Conservation (phyloP, 805 yeast genomes). For the Barnettozyma vustinii region DNA sequence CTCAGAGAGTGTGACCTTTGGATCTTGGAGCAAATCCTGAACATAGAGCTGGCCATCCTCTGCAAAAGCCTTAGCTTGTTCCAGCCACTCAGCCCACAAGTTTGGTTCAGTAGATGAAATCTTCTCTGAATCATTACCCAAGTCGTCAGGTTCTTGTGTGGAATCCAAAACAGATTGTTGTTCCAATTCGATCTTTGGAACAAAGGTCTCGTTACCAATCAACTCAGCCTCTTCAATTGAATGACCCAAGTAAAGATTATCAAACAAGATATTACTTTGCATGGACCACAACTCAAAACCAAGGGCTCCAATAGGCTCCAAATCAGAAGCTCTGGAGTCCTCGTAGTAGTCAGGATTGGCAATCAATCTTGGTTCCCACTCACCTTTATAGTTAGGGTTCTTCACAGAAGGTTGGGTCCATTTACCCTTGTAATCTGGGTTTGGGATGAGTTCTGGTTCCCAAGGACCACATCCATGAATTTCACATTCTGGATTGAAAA, state of each 20-base stretch:
- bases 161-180: slow-evolving; percentile 34
- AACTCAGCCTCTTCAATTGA: slow-evolving; percentile 78
- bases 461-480: slow-evolving; percentile 77
- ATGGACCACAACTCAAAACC: slow-evolving; percentile 92
- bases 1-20: slow-evolving; percentile 36
- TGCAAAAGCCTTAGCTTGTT: background rate
- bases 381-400: slow-evolving; percentile 78
- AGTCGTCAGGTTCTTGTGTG: slow-evolving; percentile 29
- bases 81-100: background rate
- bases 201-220: slow-evolving; percentile 73
- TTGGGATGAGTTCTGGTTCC: slow-evolving; percentile 60
- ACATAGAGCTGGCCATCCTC: slow-evolving; percentile 29
- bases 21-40: slow-evolving; percentile 37
- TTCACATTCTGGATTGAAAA: slow-evolving; percentile 71
- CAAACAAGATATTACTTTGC: slow-evolving; percentile 68
- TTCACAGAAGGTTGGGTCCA: slow-evolving; percentile 66
- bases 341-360: slow-evolving; percentile 67
- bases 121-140: background rate
- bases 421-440: slow-evolving; percentile 70
- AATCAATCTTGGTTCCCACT: slow-evolving; percentile 63
- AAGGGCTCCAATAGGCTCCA: slow-evolving; percentile 68
- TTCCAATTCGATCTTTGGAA: slow-evolving; percentile 49
- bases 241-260: slow-evolving; percentile 83
- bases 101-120: background rate
- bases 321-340: slow-evolving; percentile 51